Conservation (phyloP, 805 yeast species). For the Yarrowia bubula region DNA sequence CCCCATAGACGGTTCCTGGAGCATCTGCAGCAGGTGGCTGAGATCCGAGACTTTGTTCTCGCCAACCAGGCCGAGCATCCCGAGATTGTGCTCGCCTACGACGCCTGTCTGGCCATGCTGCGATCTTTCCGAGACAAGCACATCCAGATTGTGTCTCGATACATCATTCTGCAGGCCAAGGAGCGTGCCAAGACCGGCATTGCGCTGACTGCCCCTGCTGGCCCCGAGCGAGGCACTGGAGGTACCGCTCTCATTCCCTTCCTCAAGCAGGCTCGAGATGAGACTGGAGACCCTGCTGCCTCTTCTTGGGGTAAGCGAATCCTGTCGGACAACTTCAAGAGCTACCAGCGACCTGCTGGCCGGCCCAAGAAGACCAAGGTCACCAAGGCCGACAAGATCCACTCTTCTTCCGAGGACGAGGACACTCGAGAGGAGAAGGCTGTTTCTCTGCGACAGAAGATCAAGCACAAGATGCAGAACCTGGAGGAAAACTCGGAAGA, state of each 20-base stretch:
- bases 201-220: slow-evolving; percentile 43
- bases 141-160: slow-evolving; percentile 87
- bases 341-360: slow-evolving; percentile 17
- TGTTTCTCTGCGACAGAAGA: neutral
- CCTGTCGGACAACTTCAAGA: slow-evolving; percentile 34
- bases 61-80: slow-evolving; percentile 43
- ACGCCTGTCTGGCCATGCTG: slow-evolving; percentile 85
- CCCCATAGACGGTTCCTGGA: slow-evolving; percentile 73
- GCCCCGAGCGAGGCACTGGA: slow-evolving; percentile 78
- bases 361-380: slow-evolving; percentile 1
- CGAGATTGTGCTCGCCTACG: slow-evolving; percentile 69
- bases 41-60: slow-evolving; percentile 63
- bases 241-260: slow-evolving; percentile 91
- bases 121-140: slow-evolving; percentile 89
- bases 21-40: slow-evolving; percentile 56
- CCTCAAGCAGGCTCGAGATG: slow-evolving; percentile 92
- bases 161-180: slow-evolving; percentile 71
- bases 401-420: slow-evolving; percentile 10
- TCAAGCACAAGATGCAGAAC: slow-evolving; percentile 21
- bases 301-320: slow-evolving; percentile 83
- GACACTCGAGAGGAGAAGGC: slow-evolving; percentile 13
- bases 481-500: slow-evolving; percentile 13
- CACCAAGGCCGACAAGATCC: neutral
- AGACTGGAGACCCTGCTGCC: slow-evolving; percentile 91
- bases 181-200: slow-evolving; percentile 55